phyloP scores from a whole-genome alignment of 2,329 filamentous ascomycete species.

The Fusarium begoniae region DNA sequence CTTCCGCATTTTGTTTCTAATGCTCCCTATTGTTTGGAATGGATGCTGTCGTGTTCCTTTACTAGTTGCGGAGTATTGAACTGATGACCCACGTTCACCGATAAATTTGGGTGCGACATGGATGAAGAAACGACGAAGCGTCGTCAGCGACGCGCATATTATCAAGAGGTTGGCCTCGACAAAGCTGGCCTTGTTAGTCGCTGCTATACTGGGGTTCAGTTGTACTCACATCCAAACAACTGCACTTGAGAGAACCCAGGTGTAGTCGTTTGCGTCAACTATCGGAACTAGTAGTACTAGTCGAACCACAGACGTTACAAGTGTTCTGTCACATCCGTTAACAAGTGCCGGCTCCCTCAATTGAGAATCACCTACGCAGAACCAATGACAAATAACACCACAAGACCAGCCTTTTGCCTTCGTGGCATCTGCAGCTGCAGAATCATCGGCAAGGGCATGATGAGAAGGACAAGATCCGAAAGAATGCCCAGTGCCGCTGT shows the following conservation, averaged over 20 bases:
- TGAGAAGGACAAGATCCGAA: conserved; percentile 57
- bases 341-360: background rate
- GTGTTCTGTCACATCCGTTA: conserved; percentile 41
- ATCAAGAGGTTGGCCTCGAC: conserved; percentile 50
- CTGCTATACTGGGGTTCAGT: background rate
- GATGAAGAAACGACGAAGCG: conserved; percentile 47
- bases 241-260: conserved; percentile 45
- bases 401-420: conserved; percentile 57
- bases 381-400: conserved; percentile 57
- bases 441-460: conserved; percentile 58
- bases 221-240: conserved; percentile 44
- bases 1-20: background rate
- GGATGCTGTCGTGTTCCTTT: conserved; percentile 25
- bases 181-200: conserved; percentile 40
- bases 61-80: conserved; percentile 1
- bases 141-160: conserved; percentile 50
- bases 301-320: conserved; percentile 50
- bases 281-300: conserved; percentile 43
- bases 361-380: conserved; percentile 38
- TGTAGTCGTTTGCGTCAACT: conserved; percentile 41
- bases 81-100: conserved; percentile 29
- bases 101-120: conserved; percentile 43
- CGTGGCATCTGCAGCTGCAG: conserved; percentile 55
- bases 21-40: conserved; percentile 32
- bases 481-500: conserved; percentile 58